Conservation (phyloP, 2,329 filamentous ascomycete genomes). For the Colletotrichum sidae region DNA sequence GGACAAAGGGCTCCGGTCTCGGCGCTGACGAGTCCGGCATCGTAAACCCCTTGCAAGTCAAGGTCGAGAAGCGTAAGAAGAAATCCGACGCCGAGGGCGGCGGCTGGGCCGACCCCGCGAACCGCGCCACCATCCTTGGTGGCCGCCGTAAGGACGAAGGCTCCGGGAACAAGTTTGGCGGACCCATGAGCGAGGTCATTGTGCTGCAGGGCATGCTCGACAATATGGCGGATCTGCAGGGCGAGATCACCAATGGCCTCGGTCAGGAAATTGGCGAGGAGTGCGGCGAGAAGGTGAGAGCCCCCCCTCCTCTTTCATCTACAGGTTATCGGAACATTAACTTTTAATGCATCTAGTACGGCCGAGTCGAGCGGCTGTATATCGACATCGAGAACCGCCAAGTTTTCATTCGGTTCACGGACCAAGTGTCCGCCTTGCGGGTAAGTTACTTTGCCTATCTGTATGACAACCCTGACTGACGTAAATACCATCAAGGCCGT, state of each 20-base stretch:
- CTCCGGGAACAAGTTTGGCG: slow-evolving; percentile 67
- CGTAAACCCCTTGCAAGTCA: slow-evolving; percentile 82
- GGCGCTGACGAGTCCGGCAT: slow-evolving; percentile 88
- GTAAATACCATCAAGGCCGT: slow-evolving; percentile 71
- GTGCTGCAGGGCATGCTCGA: slow-evolving; percentile 88
- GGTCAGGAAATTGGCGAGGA: slow-evolving; percentile 97
- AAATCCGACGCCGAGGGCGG: slow-evolving; percentile 82
- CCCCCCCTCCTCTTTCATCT: not conserved
- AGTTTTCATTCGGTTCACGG: slow-evolving; percentile 95
- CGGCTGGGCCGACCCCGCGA: slow-evolving; percentile 77
- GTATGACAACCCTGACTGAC: not conserved
- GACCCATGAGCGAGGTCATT: slow-evolving; percentile 81
- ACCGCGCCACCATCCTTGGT: slow-evolving; percentile 83
- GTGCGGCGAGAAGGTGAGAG: slow-evolving; percentile 79
- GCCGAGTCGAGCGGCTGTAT: slow-evolving; percentile 82
- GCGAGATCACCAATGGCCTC: slow-evolving; percentile 80
- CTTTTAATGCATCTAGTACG: slow-evolving; percentile 68
- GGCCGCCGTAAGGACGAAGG: slow-evolving; percentile 67
- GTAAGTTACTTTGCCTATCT: slow-evolving; percentile 61
- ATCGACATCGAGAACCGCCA: slow-evolving; percentile 73
- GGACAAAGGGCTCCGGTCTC: slow-evolving; percentile 87
- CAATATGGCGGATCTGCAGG: slow-evolving; percentile 79
- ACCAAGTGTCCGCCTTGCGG: slow-evolving; percentile 83
- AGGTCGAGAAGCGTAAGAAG: slow-evolving; percentile 89
- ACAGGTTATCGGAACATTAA: slow-evolving; percentile 23